Evolutionary conservation across 495 filamentous ascomycete species (phyloP).

Genomic region (Aspergillus saccharolyticus): DNA sequence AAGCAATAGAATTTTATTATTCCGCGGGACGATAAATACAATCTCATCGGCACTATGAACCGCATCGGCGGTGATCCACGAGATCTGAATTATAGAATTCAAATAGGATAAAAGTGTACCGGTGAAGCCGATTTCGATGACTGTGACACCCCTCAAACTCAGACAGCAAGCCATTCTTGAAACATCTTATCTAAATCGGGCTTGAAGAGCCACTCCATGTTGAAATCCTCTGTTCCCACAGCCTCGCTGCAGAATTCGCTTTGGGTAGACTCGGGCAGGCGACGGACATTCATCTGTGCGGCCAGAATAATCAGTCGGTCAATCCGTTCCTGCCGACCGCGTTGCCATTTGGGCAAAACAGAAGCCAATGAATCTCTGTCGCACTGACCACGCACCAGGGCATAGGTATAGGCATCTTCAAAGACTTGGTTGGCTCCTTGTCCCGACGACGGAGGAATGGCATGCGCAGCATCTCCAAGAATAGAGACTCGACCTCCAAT

Average conservation of each 20-base stretch:
- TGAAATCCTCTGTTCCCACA: slow-evolving; percentile 30
- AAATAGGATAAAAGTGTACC: no score
- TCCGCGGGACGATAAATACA: slow-evolving; percentile 48
- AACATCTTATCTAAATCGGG: slow-evolving; percentile 27
- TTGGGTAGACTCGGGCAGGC: slow-evolving; percentile 27
- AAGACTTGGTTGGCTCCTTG: slow-evolving; percentile 42
- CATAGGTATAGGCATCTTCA: slow-evolving; percentile 34
- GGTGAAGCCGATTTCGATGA: no score
- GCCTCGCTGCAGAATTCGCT: no score
- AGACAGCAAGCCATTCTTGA: slow-evolving; percentile 19
- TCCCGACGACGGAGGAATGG: slow-evolving; percentile 41
- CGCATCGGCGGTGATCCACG: slow-evolving; percentile 20
- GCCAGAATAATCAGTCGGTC: slow-evolving; percentile 30
- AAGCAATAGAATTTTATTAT: slow-evolving; percentile 45
- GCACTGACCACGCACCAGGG: slow-evolving; percentile 11
- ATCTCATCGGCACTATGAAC: slow-evolving; percentile 31
- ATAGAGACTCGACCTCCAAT: slow-evolving; percentile 29
- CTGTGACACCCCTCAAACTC: no score
- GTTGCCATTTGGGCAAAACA: slow-evolving; percentile 27
- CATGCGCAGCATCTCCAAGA: slow-evolving; percentile 46
- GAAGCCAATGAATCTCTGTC: slow-evolving; percentile 1
- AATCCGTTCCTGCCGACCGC: slow-evolving; percentile 25
- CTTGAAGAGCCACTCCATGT: slow-evolving; percentile 32
- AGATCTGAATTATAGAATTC: no score
- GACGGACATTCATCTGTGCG: slow-evolving; percentile 26